Base-by-base conservation (phyloP, 1,139 yeast genomes). In the Arxiozyma slooffiae region DNA sequence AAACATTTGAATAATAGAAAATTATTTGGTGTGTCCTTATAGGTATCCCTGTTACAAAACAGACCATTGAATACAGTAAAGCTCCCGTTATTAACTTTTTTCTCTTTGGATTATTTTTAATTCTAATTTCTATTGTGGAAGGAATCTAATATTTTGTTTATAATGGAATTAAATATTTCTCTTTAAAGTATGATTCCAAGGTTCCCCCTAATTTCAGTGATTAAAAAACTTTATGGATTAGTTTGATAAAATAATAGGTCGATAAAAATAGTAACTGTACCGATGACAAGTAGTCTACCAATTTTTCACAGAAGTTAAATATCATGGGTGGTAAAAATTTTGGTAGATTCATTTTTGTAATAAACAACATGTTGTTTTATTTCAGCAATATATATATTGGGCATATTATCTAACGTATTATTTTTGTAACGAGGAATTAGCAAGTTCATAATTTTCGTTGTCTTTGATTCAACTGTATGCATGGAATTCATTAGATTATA, bases 91-190 rank as follows among this genome's bases (percentile, higher is more conserved):
- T 53, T 53, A 6, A 53, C 51, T 24, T 62, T 5, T 14, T 14
- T 11, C 11, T 30, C 14, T 4, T 30, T 30, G 14, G n/a, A 30
- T 30, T 30, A 30, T 30, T 11, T 30, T 30, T 58, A n/a, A 56
- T 59, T 6, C 56, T 37, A n/a, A 63, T 55, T 30, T 54, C 56
- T 7, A 73, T 70, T 0, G 55, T 50, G 4, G 75, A 67, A 16
- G 56, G 54, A 21, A 62, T 66, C 77, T 76, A 73, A 8, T 63
- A 64, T 4, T 53, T 52, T 55, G 72, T 57, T 2, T 67, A 66
- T 24, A 71, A 58, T 16, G 67, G 59, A 5, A 71, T 62, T 55
- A 72, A 71, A 49, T 64, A 66, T 5, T 50, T 49, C 4, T 57
- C 67, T 11, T 64, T 53, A 51, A 71, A 71, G 43, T 54, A 64